Base-by-base conservation (phyloP, 768 basidiomycete species). In the Rhizopogon vinicolor region DNA sequence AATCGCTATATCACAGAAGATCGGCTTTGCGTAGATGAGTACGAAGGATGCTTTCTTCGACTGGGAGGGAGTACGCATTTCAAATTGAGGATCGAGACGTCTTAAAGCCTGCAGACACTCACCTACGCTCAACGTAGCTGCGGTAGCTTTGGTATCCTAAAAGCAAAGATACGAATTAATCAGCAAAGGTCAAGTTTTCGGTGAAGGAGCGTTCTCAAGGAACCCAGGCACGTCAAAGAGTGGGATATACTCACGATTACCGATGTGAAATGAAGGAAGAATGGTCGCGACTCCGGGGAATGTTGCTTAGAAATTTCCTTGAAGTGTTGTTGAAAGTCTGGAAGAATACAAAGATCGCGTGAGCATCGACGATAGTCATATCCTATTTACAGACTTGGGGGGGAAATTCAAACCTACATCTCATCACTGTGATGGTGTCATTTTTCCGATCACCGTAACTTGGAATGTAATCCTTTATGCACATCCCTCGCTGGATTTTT, bases 311-410 rank as follows among this genome's bases (percentile, higher is more conserved):
- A 77, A 39, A 89, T 86, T 52, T 91, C 89, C 64, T 82, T 87
- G 69, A 92, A 91, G 64, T 90, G 87, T 55, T 85, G 82, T 60
- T 86, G 84, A 69, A 92, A 89, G 68, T 91, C 89, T 91, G 57
- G 4, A 43, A 57, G 41, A 49, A 39, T 33, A 41, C 41, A 46
- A 41, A 5, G 53, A 52, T 22, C 42, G 45, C 45, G 42, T 56
- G 58, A 53, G 65, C 45, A 60, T 35, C 33, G 46, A 48, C 7
- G 14, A 14, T 14, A 29, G 13, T 25, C 19, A 31, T 55, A 18
- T 44, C 45, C 10, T 54, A 52, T 56, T 60, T 41, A 35, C 14
- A 49, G 39, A 49, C 19, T 19, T 50, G 28, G 53, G 25, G 25
- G 22, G n/a, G 22, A 49, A 51, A 46, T 28, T 39, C 29, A 44